Base-by-base conservation (phyloP, 2,329 filamentous ascomycete genomes). In the Xylariaceae sp. region DNA sequence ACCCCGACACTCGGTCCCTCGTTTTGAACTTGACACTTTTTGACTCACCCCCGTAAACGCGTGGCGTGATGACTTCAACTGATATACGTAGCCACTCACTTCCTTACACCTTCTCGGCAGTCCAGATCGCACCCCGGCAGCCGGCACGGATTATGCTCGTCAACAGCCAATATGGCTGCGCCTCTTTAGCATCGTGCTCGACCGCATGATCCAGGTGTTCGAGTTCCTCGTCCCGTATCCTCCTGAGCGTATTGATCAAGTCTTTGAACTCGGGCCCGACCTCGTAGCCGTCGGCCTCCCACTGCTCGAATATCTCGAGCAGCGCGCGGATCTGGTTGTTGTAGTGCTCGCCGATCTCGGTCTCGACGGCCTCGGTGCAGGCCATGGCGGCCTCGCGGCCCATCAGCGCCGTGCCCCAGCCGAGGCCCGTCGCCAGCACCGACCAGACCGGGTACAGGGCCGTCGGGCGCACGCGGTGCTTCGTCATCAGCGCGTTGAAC, bases 281-380 rank as follows among this genome's bases (percentile, higher is more conserved):
- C 31, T 85, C 84, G 59, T 94, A 88, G 1, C 89, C 89, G 34
- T 81, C 73, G 7, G 69, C 71, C 64, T 90, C 78, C 70, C 88
- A 86, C 49, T 82, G 75, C 6, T 76, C 70, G 41, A 87, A 76
- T 83, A 94, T 96, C 46, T 84, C 81, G 27, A 97, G 63, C 52
- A 98, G 66, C 37, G 78, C 75, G 17, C 87, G 71, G 29, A 98
- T 88, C 67, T 98, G 92, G 48, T 81, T 80, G 60, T 97, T 97
- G 62, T 98, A 98, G 66, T 98, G 92, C 18, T 80, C 80, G 2
- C 92, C 92, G 47, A 98, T 98, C 69, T 97, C 92, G 5, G 90
- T 98, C 71, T 98, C 92, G 2, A 98, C 90, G 1, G 92, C 92
- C 65, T 98, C 92, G 1, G 92, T 97, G 61, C 92, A 98, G 9